Base-by-base conservation (phyloP, 2,329 filamentous ascomycete genomes). In the Xylariaceae sp. region DNA sequence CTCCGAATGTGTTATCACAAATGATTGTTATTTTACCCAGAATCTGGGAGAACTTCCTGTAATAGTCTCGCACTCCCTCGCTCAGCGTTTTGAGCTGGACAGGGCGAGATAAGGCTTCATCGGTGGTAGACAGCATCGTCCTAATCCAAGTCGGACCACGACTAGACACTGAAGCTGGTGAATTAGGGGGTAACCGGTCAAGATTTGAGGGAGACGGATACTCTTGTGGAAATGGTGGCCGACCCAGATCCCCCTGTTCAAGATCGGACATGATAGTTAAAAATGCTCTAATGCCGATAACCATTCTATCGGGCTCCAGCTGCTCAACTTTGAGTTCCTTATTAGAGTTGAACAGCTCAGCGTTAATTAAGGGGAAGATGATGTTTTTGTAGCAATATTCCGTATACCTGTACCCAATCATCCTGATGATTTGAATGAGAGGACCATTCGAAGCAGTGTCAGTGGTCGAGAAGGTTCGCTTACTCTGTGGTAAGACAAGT, bases 1-100 rank as follows among this genome's bases (percentile, higher is more conserved):
- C 95, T 48, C 95, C 96, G 76, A 99, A 99, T 0, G 94, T 90
- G 67, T 96, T 95, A 73, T 99, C 95, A 74, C 95, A 99, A 29
- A 98, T 88, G 40, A 98, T 90, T 2, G 93, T 96, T 53, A 99
- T 96, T 71, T 96, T 96, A 23, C 94, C 95, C 6, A 99, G 78
- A 21, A 99, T 94, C 71, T 96, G 92, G 71, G 94, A 98, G 67
- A 99, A 99, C 49, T 89, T 89, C 51, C 88, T 81, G 73, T 98
- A 97, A 70, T 92, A 95, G 39, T 95, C 91, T 67, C 88, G 89
- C 0, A 91, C 87, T 19, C 87, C 86, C 33, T 96, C 92, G 47
- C 85, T 87, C 49, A 98, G 81, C 17, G 82, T 78, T 44, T 81
- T 80, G 1, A 81, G 79, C n/a, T 82, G 73, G 2, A 89, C 85